Evolutionary conservation across 306 rosid species (phyloP).

Genomic region (Crataegus laevigata): DNA sequence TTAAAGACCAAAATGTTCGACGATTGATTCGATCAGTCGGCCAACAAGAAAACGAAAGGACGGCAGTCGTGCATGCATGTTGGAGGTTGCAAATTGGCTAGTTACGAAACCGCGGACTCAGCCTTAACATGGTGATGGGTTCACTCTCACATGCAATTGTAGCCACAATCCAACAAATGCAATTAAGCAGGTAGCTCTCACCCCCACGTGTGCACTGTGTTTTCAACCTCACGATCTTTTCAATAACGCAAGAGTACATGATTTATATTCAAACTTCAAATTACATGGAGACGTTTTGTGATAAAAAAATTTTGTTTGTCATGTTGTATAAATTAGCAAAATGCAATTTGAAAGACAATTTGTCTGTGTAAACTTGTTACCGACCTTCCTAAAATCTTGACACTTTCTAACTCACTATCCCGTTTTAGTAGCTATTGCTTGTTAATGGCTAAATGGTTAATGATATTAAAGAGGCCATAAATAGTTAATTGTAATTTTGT

Average conservation of each 20-base stretch:
- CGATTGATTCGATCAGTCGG: not conserved
- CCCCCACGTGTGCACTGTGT: slow-evolving; percentile 35
- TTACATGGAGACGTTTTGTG: not conserved
- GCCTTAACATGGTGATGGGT: slow-evolving; percentile 11
- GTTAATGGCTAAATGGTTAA: no score
- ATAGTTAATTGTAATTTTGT: no score
- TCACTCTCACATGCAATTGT: slow-evolving; percentile 40
- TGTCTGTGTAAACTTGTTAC: no score
- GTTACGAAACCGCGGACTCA: slow-evolving; percentile 18
- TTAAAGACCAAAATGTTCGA: slow-evolving; percentile 10
- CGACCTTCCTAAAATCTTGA: no score
- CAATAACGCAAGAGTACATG: not conserved
- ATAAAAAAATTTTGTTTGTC: no score
- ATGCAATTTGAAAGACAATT: no score
- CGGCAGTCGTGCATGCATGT: not conserved
- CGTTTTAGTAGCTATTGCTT: no score
- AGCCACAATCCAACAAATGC: slow-evolving; percentile 24
- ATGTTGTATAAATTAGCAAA: no score
- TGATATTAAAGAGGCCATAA: no score
- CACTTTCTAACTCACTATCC: no score
- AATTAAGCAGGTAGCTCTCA: not conserved
- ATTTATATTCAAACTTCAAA: not conserved
- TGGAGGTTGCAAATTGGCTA: slow-evolving; percentile 4
- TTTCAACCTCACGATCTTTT: not conserved
- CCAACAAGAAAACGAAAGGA: slow-evolving; percentile 26